Percentiles rank a stretch among this genome's conserved stretches.
Evolutionary conservation across 2,329 filamentous ascomycete species (phyloP).

Genomic region (Alternaria triticina): DNA sequence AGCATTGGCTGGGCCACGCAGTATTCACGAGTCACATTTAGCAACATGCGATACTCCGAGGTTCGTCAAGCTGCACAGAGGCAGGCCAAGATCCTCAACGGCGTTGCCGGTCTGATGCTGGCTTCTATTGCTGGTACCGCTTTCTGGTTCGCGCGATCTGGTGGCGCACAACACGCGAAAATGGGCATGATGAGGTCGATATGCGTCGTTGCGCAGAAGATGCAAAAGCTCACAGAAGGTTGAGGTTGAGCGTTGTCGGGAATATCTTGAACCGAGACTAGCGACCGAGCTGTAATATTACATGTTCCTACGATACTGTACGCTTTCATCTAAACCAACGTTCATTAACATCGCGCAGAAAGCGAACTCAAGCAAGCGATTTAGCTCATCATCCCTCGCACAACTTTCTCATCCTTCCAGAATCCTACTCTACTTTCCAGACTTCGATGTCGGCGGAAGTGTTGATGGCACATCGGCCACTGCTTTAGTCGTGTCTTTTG

Average conservation of each 20-base stretch:
- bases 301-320: neutral
- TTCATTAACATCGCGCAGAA: neutral
- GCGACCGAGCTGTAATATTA: neutral
- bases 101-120: conserved; percentile 31
- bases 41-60: conserved; percentile 88
- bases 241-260: conserved; percentile 7
- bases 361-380: neutral
- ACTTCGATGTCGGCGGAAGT: neutral
- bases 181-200: conserved; percentile 36
- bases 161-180: conserved; percentile 31
- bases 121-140: conserved; percentile 22
- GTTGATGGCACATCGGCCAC: neutral
- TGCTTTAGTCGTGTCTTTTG: neutral
- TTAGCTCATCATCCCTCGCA: neutral
- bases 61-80: conserved; percentile 71
- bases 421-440: no score
- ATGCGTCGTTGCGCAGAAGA: conserved; percentile 31
- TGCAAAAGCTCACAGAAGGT: conserved; percentile 16
- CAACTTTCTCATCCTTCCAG: no score
- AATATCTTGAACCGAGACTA: neutral
- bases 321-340: neutral
- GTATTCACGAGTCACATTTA: conserved; percentile 91
- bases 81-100: conserved; percentile 42
- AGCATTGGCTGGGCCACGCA: conserved; percentile 87
- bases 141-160: conserved; percentile 30